Evolutionary conservation across 129 eudicot species (phyloP).

Genomic region (Flaveria bidentis): DNA sequence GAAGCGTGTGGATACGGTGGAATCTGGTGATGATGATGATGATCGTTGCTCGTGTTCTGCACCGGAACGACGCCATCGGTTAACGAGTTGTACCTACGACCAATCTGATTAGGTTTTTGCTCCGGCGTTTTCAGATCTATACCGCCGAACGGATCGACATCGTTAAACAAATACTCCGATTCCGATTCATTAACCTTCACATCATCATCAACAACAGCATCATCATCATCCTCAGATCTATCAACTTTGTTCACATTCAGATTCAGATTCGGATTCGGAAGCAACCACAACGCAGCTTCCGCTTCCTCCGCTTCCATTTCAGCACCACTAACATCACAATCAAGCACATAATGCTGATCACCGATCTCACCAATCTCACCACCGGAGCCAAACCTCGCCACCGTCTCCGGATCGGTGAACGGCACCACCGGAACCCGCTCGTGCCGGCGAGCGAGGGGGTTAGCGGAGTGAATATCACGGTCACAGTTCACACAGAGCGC

Average conservation of each 20-base stretch:
- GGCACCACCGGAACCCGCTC: conserved; percentile 72
- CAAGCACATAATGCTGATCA: conserved; percentile 17
- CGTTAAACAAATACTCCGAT: conserved; percentile 56
- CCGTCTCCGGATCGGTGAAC: conserved; percentile 50
- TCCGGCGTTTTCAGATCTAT: conserved; percentile 52
- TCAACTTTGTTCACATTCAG: conserved; percentile 27
- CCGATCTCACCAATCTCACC: conserved; percentile 25
- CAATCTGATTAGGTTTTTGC: conserved; percentile 38
- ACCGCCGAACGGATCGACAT: conserved; percentile 62
- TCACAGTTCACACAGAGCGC: conserved; percentile 71
- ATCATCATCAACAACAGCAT: conserved; percentile 16
- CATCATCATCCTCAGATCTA: conserved; percentile 21
- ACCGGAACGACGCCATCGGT: conserved; percentile 87
- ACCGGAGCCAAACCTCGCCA: conserved; percentile 21
- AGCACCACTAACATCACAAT: conserved; percentile 38
- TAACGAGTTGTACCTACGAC: conserved; percentile 33
- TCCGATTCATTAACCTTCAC: conserved; percentile 26
- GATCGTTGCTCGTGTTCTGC: conserved; percentile 32
- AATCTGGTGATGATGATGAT: conserved; percentile 32
- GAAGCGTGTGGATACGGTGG: conserved; percentile 22
- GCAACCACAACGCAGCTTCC: conserved; percentile 81
- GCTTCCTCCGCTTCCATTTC: conserved; percentile 63
- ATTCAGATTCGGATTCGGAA: conserved; percentile 52
- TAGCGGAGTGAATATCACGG: conserved; percentile 75
- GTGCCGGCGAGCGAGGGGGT: conserved; percentile 88